Percentiles rank a stretch among this genome's conserved stretches.
Conservation (phyloP, 495 filamentous ascomycete genomes). For the Tuber brumale region DNA sequence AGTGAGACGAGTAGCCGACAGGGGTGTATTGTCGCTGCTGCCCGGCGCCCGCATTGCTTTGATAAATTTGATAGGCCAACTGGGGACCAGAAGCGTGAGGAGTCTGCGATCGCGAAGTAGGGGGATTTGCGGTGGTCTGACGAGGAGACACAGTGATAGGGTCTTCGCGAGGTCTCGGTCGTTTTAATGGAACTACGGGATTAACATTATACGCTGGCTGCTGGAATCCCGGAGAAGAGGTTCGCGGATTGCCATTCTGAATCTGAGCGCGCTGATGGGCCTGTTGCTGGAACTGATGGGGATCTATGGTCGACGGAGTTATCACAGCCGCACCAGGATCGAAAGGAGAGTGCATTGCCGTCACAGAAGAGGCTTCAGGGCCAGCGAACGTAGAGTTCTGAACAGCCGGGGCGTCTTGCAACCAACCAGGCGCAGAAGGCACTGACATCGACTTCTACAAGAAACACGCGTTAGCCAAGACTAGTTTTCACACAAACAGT, state of each 20-base stretch:
- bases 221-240: constrained; percentile 69
- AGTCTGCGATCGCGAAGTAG: constrained; percentile 84
- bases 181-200: constrained; percentile 79
- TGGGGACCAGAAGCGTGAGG: constrained; percentile 48
- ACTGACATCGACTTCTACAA: constrained; percentile 42
- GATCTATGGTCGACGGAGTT: constrained; percentile 51
- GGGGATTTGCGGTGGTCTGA: constrained; percentile 64
- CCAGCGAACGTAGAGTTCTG: constrained; percentile 38
- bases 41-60: constrained; percentile 54
- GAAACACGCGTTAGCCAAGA: constrained; percentile 37
- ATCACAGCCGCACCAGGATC: constrained; percentile 41
- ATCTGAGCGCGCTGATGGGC: constrained; percentile 57
- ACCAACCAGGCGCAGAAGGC: constrained; percentile 39
- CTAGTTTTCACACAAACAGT: constrained; percentile 13
- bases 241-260: constrained; percentile 77
- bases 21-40: constrained; percentile 53
- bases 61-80: constrained; percentile 42
- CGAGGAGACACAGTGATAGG: constrained; percentile 74
- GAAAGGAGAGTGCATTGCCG: constrained; percentile 41
- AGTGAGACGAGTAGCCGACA: constrained; percentile 55
- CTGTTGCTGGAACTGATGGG: constrained; percentile 56
- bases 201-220: constrained; percentile 71
- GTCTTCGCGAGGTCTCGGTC: constrained; percentile 75
- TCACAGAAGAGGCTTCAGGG: constrained; percentile 31
- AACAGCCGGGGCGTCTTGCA: constrained; percentile 41